Evolutionary conservation across 2,329 filamentous ascomycete species (phyloP), one percentile per base, ranked within the genome.

Genomic region (Cytospora piceicola): DNA sequence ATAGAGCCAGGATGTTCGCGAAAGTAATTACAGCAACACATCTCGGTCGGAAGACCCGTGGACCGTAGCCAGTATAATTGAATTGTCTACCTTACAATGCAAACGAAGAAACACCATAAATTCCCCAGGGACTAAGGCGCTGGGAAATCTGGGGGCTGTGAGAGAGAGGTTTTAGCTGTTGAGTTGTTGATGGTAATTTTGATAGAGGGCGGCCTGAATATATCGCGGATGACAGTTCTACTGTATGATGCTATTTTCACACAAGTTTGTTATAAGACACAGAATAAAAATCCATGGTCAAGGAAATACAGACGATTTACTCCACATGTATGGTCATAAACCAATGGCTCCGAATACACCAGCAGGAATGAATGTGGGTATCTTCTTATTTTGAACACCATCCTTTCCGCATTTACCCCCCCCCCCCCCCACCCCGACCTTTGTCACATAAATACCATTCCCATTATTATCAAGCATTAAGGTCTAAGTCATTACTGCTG

Each of bases 381-480:
- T 66, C 64, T 52, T 22, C 56, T 52, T 55, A 29, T 55, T 17
- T 59, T 49, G 20, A 29, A 29, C 24, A 58, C 30, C 56, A 24
- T 34, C 53, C 52, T 53, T 11, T 30, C 29, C 12, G 24, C 51
- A 52, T 42, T 46, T 17, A 27, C 2, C 58, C 34, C 22, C n/a
- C 29, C 17, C 27, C 15, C 12, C 55, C 30, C 32, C 53, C 29
- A n/a, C 32, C 49, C 36, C 51, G 32, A 39, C 54, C 30, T 51
- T 42, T 42, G 15, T 49, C 46, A 30, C 42, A 46, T 46, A 9
- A 22, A n/a, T 9, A n/a, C 42, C 42, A n/a, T n/a, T 20, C 24
- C 46, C 54, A n/a, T 60, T 17, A 56, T 61, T 51, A 61, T 57
- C 52, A 57, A 52, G 63, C 66, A 66, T 67, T 65, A 67, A 56